Base-by-base conservation (phyloP, 2,329 filamentous ascomycete genomes). In the Neopestalotiopsis clavispora region DNA sequence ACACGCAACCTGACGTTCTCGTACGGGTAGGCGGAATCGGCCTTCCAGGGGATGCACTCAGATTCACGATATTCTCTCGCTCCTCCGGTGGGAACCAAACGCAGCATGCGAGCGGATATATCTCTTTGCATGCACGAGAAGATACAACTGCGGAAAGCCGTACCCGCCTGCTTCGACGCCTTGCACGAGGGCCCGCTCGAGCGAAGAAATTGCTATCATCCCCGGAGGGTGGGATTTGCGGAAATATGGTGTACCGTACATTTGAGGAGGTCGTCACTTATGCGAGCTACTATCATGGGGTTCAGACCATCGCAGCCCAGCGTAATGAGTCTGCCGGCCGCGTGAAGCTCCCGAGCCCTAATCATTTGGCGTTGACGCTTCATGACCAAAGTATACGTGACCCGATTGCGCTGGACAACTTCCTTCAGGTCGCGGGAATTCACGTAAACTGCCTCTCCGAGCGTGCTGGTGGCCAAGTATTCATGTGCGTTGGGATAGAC, bases 361-460 rank as follows among this genome's bases (percentile, higher is more conserved):
- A 58, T 12, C 12, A 20, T 20, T 20, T 58, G 56, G 17, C 56
- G 20, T 20, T 9, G 12, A 20, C 3, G 3, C 17, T 58, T 9
- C 56, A 20, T 14, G 28, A 58, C 12, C 56, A 14, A 6, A 20
- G 17, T 12, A 14, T 58, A 28, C 34, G 23, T 34, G 58, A 65
- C 67, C 12, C 40, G 20, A 23, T 63, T 58, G 63, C 66, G 2
- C 58, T 75, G 7, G 79, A 81, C 66, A 76, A 72, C 56, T 80
- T 81, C 69, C 71, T 78, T 13, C 79, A 80, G 67, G 72, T 80
- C 2, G 78, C 77, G 6, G 80, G 81, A 0, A 77, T 83, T 5
- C 78, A 77, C 67, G 77, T 78, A 2, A 82, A 83, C 65, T 79
- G 75, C 69, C 61, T 79, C 13, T 60, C 23, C 12, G 58, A 60